Evolutionary conservation across 805 yeast genomes (phyloP).

Genomic region (Nakazawaea laoshanensis): DNA sequence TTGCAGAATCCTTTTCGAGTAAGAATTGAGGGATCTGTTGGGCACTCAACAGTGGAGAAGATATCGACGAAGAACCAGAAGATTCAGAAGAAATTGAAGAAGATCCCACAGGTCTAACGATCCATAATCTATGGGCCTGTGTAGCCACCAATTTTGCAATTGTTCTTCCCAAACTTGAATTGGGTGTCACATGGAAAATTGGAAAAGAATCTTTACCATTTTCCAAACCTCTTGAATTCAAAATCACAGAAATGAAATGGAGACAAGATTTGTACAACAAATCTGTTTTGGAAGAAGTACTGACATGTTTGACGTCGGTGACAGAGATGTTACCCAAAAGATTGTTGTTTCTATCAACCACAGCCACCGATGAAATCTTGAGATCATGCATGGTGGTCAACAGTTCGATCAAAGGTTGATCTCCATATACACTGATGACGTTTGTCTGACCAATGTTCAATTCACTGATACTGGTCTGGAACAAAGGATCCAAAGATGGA

Average conservation of each 20-base stretch:
- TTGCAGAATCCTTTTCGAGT: conserved; percentile 28
- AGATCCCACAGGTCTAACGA: conserved; percentile 46
- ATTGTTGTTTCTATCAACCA: conserved; percentile 69
- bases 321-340: conserved; percentile 89
- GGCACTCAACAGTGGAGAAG: conserved; percentile 1
- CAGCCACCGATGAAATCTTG: conserved; percentile 86
- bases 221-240: conserved; percentile 82
- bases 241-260: conserved; percentile 79
- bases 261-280: conserved; percentile 75
- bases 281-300: conserved; percentile 81
- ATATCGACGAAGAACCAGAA: conserved; percentile 12
- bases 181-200: conserved; percentile 82
- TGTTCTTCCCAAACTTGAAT: conserved; percentile 76
- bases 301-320: conserved; percentile 85
- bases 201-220: conserved; percentile 97
- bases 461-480: conserved; percentile 60
- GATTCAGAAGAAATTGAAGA: conserved; percentile 9
- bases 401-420: conserved; percentile 81
- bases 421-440: conserved; percentile 81
- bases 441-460: conserved; percentile 64
- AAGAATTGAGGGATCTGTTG: conserved; percentile 9
- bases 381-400: conserved; percentile 75
- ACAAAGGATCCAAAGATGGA: conserved; percentile 68
- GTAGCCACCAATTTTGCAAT: conserved; percentile 95
- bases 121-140: conserved; percentile 83